Evolutionary conservation across 176 grass and related monocot species (phyloP).

Genomic region (Saccharum spontaneum): DNA sequence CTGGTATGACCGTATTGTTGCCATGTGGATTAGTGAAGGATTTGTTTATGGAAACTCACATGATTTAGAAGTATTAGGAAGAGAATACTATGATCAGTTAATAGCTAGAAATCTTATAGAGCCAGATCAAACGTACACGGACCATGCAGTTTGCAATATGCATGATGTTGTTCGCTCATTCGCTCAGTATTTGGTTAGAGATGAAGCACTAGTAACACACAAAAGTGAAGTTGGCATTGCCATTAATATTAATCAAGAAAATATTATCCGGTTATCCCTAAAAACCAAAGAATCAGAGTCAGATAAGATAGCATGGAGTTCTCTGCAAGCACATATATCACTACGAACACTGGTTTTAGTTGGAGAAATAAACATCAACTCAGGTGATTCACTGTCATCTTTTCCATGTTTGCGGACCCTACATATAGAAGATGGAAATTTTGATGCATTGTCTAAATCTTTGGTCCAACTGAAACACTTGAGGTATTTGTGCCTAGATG

Average conservation of each 20-base stretch:
- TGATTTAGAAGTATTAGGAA: not conserved
- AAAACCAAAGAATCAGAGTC: not conserved
- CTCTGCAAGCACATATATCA: not conserved
- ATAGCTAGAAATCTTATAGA: not conserved
- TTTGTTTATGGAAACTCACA: not conserved
- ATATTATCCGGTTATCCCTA: not conserved
- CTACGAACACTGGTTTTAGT: not conserved
- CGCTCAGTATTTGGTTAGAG: not conserved
- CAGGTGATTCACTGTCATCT: not conserved
- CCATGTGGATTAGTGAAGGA: slow-evolving; percentile 37
- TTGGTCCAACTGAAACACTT: not conserved
- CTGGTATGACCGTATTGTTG: accelerated
- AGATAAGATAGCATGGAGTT: not conserved
- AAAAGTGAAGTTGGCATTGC: not conserved
- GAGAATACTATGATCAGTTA: not conserved
- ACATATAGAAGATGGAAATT: not conserved
- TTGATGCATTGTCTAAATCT: not conserved
- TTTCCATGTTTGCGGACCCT: not conserved
- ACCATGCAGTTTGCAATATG: not conserved
- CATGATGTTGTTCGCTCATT: slow-evolving; percentile 12
- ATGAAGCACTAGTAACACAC: not conserved
- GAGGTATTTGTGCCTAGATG: not conserved
- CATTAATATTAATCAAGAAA: not conserved
- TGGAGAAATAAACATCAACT: not conserved
- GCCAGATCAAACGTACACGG: not conserved